Evolutionary conservation across 805 yeast species (phyloP).

Genomic region (Naumovozyma baii): DNA sequence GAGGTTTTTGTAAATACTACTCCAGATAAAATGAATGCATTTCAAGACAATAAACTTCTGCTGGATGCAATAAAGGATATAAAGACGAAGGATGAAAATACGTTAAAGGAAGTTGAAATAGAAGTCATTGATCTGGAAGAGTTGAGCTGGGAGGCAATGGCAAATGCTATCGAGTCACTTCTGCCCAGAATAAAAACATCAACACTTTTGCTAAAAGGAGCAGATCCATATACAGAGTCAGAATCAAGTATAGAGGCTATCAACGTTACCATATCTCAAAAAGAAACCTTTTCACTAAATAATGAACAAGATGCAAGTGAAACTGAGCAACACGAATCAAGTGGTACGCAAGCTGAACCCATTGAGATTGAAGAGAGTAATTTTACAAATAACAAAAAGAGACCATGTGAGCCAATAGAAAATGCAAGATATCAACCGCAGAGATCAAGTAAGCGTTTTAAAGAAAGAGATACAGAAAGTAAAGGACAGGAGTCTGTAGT

Average conservation of each 20-base stretch:
- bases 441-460: slow-evolving; percentile 35
- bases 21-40: neutral
- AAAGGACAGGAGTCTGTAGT: neutral
- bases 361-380: slow-evolving; percentile 4
- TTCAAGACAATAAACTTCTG: slow-evolving; percentile 16
- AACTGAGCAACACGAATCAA: slow-evolving; percentile 16
- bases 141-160: slow-evolving; percentile 26
- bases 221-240: slow-evolving; percentile 45
- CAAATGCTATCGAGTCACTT: slow-evolving; percentile 16
- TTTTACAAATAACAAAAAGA: slow-evolving; percentile 2
- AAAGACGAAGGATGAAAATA: slow-evolving; percentile 30
- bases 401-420: neutral
- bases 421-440: slow-evolving; percentile 18
- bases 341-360: neutral
- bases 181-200: slow-evolving; percentile 33
- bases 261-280: slow-evolving; percentile 22
- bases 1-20: neutral
- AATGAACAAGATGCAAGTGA: slow-evolving; percentile 7
- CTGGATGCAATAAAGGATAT: slow-evolving; percentile 28
- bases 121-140: slow-evolving; percentile 16
- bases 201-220: slow-evolving; percentile 27
- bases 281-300: neutral
- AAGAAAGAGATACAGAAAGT: slow-evolving; percentile 15
- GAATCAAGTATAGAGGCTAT: slow-evolving; percentile 42
- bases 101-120: slow-evolving; percentile 29